These are phyloP conservation scores for Epicoccum nigrum DNA, from an alignment of 2,329 filamentous ascomycete species.

Conservation along the genomic window DNA sequence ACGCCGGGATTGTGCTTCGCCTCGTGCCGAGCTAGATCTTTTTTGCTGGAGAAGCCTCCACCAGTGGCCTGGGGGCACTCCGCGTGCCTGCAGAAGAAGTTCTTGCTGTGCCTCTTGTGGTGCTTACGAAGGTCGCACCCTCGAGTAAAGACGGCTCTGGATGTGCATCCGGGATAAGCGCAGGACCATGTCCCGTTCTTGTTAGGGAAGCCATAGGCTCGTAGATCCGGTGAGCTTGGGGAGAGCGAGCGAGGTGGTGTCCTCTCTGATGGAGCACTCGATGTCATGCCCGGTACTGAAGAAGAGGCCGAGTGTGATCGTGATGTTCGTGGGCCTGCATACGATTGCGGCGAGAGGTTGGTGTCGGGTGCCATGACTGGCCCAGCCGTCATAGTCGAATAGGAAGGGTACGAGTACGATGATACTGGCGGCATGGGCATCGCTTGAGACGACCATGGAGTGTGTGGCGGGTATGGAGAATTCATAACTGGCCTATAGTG, in stretches of 20 bases:
- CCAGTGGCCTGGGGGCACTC: constrained; percentile 63
- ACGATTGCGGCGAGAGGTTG: constrained; percentile 31
- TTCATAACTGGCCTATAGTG: constrained; percentile 40
- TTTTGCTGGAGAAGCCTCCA: constrained; percentile 67
- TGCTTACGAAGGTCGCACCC: constrained; percentile 68
- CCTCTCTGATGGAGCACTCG: constrained; percentile 33
- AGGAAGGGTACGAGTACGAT: constrained; percentile 44
- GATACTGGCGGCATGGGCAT: constrained; percentile 38
- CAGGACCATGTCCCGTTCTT: constrained; percentile 62
- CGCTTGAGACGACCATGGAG: constrained; percentile 41
- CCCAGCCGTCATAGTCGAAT: constrained; percentile 33
- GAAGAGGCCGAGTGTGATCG: constrained; percentile 47
- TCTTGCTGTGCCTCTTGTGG: constrained; percentile 66
- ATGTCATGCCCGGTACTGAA: constrained; percentile 36
- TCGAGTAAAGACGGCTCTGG: constrained; percentile 62
- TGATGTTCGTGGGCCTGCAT: constrained; percentile 32
- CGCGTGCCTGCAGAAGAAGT: constrained; percentile 64
- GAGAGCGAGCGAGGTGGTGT: constrained; percentile 48
- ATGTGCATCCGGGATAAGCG: constrained; percentile 64
- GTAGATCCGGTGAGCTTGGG: constrained; percentile 48
- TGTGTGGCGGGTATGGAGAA: constrained; percentile 43
- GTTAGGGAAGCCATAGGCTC: constrained; percentile 52
- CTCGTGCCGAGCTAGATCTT: constrained; percentile 66
- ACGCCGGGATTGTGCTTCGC: constrained; percentile 68
- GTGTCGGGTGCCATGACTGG: constrained; percentile 34